A percentile compares a stretch with the other conserved stretches of the same genome.
Evolutionary conservation across 169 alveolate genomes (phyloP).

Genomic region (Babesia divergens): DNA sequence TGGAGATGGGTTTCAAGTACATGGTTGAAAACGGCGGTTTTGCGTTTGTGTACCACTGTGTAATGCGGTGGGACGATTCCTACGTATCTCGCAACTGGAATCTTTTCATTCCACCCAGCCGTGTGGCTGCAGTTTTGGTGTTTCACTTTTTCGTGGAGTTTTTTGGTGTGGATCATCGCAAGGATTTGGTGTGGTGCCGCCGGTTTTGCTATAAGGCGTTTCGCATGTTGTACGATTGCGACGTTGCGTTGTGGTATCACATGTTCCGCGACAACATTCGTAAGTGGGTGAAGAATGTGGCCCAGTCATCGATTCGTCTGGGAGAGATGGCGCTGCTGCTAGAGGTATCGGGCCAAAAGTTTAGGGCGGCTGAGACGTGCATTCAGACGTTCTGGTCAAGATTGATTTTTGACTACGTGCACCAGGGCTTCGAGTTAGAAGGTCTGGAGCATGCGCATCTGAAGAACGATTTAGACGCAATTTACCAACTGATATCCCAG

Average conservation of each 20-base stretch:
- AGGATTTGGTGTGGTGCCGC: slow-evolving; percentile 65
- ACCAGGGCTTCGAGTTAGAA: slow-evolving; percentile 2
- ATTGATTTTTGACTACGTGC: slow-evolving; percentile 17
- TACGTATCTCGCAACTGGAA: slow-evolving; percentile 60
- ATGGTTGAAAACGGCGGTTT: slow-evolving; percentile 51
- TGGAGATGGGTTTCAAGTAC: slow-evolving; percentile 24
- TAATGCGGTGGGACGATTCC: slow-evolving; percentile 56
- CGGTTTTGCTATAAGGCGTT: slow-evolving; percentile 54
- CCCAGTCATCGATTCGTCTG: slow-evolving; percentile 25
- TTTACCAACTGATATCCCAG: background rate
- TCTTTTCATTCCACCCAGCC: slow-evolving; percentile 58
- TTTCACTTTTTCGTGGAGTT: slow-evolving; percentile 59
- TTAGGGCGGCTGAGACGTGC: slow-evolving; percentile 42
- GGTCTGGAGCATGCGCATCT: background rate
- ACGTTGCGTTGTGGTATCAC: slow-evolving; percentile 62
- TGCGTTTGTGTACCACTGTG: slow-evolving; percentile 53
- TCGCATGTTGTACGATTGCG: slow-evolving; percentile 59
- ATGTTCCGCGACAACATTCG: slow-evolving; percentile 45
- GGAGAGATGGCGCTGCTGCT: slow-evolving; percentile 42
- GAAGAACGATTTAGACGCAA: background rate
- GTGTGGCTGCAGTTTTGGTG: slow-evolving; percentile 55
- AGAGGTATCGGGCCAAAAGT: slow-evolving; percentile 27
- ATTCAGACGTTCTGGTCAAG: slow-evolving; percentile 25
- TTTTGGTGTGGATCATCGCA: slow-evolving; percentile 30
- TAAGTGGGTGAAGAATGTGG: slow-evolving; percentile 17